Conservation (phyloP, 768 basidiomycete species). For the Termitomyces bulborhizus region DNA sequence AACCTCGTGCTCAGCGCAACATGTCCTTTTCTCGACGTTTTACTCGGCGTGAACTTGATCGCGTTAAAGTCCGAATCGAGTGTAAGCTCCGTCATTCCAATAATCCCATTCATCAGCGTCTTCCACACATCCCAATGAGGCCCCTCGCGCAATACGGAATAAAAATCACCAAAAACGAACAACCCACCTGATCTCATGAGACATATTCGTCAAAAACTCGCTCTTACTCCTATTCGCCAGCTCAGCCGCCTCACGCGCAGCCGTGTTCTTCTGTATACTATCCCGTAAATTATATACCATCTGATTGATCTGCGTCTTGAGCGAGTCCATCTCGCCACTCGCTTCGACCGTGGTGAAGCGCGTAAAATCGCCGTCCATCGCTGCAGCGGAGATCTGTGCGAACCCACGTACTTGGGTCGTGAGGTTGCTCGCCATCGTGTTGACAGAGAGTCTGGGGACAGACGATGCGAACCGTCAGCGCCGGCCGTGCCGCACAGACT, state of each 20-base stretch:
- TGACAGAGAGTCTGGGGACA: constrained; percentile 73
- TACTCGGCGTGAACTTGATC: constrained; percentile 92
- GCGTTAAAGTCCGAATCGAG: constrained; percentile 96
- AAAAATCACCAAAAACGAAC: constrained; percentile 2
- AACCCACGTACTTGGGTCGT: constrained; percentile 99
- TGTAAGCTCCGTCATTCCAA: constrained; percentile 99
- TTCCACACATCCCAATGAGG: constrained; percentile 28
- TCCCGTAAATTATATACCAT: constrained; percentile 99
- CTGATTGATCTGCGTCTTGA: constrained; percentile 98
- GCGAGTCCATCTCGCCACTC: constrained; percentile 96
- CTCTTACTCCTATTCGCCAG: constrained; percentile 96
- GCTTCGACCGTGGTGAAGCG: constrained; percentile 99
- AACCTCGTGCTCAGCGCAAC: constrained; percentile 86
- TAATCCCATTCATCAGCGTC: constrained; percentile 99
- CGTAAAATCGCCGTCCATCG: constrained; percentile 98
- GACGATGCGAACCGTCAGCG: too few species aligned
- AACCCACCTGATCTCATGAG: constrained; percentile 86
- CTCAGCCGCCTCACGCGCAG: constrained; percentile 95
- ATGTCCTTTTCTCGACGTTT: constrained; percentile 73
- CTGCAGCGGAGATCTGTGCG: constrained; percentile 96
- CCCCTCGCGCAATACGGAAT: background rate
- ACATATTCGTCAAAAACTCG: constrained; percentile 99
- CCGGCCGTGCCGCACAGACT: too few species aligned
- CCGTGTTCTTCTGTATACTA: constrained; percentile 97
- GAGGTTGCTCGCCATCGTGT: constrained; percentile 94